Evolutionary conservation across 805 yeast genomes (phyloP), one percentile per base, ranked within the genome.

Genomic region (Teunomyces atbi): DNA sequence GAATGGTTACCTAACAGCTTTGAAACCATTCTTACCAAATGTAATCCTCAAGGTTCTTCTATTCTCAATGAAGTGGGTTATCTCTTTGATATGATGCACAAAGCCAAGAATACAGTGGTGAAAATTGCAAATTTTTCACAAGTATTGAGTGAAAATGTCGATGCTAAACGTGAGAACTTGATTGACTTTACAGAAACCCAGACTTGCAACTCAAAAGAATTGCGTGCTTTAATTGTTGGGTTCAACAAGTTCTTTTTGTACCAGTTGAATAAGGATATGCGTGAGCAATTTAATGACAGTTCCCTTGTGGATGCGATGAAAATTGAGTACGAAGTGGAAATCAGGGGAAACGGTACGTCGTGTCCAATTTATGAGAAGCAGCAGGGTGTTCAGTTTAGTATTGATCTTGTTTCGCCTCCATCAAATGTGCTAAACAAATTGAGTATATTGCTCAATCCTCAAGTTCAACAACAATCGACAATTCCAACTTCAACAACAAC

Each of bases 41-140:
- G 59, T 21, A 71, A 70, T 42, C 68, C 65, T 30, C 72, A 69
- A 45, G 76, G 76, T 0, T 67, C 76, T 1, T 81, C 86, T 2
- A 61, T 91, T 3, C 65, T 90, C 21, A 82, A 87, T 41, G 97
- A 94, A 60, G 68, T 91, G 39, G 99, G 97, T 0, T 89, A 89
- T 52, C 68, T 95, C 11, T 89, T 82, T 65, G 98, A 95, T 59
- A 92, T 94, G 99, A 77, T 92, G 66, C 77, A 76, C 35, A 87
- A 88, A 61, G 89, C 96, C 0, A 67, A 77, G 11, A 94, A 96
- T 0, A 77, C 79, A 32, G 60, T 56, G 54, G 89, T 92, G 56
- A 80, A 88, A 33, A 85, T 96, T 0, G 73, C 90, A 1, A 94
- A 94, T 60, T 89, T 92, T 58, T 84, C 73, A 2, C 67, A 68